phyloP scores from a whole-genome alignment of 257 asterid species.

The Mentha longifolia region DNA sequence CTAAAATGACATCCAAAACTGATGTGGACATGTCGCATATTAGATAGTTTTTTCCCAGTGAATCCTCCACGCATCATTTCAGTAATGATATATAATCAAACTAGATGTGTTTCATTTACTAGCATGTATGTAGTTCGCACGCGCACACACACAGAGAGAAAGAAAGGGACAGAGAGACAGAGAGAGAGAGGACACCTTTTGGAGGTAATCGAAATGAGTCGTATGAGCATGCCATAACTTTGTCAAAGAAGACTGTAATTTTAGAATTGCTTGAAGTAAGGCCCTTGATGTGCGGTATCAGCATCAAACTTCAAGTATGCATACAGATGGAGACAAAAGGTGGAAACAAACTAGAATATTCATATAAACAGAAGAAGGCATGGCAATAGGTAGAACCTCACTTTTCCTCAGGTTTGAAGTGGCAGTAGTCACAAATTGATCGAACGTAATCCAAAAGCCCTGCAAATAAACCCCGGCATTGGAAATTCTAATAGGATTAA shows the following conservation, averaged over 20 bases:
- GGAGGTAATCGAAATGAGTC: too few relatives aligned
- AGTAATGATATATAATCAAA: neutral
- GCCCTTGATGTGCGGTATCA: conserved; percentile 21
- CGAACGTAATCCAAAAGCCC: neutral
- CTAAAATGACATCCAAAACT: too few relatives aligned
- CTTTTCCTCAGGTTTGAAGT: conserved; percentile 23
- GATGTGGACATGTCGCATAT: too few relatives aligned
- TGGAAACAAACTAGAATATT: conserved; percentile 5
- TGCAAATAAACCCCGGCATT: conserved; percentile 26
- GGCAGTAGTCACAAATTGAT: conserved; percentile 18
- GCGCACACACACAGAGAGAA: too few relatives aligned
- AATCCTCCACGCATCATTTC: too few relatives aligned
- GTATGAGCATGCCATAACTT: conserved; percentile 11
- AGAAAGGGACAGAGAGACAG: too few relatives aligned
- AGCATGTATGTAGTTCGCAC: neutral
- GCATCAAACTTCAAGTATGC: conserved; percentile 13
- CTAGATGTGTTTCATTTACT: neutral
- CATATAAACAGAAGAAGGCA: conserved; percentile 13
- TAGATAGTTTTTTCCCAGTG: too few relatives aligned
- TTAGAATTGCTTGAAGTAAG: neutral
- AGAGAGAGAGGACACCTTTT: conserved; percentile 4
- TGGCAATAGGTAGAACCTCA: conserved; percentile 21
- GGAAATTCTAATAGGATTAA: neutral
- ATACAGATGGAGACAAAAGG: conserved; percentile 9
- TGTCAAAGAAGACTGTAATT: neutral